phyloP scores from a whole-genome alignment of 2,329 filamentous ascomycete species.

The Xylogone sp. region DNA sequence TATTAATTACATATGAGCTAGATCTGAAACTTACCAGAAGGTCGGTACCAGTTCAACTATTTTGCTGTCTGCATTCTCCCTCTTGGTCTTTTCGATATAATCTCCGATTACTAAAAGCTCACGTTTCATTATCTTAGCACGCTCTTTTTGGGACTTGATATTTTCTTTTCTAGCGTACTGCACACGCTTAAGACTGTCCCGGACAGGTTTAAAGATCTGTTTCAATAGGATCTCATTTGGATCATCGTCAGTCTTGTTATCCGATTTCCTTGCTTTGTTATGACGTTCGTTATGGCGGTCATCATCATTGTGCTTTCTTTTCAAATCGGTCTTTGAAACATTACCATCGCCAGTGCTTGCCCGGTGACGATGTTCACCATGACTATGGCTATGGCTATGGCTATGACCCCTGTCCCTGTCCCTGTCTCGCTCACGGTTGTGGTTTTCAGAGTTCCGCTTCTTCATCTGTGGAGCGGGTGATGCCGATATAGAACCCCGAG shows the following conservation, averaged over 20 bases:
- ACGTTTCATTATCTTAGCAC: conserved; percentile 57
- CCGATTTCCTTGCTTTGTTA: conserved; percentile 44
- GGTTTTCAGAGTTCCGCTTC: conserved; percentile 36
- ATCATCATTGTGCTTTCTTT: conserved; percentile 56
- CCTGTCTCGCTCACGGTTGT: conserved; percentile 44
- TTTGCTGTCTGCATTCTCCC: conserved; percentile 20
- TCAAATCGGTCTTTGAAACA: conserved; percentile 40
- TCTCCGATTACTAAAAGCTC: conserved; percentile 60
- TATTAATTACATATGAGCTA: background rate
- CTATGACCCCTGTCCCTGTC: conserved; percentile 48
- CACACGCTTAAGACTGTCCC: conserved; percentile 55
- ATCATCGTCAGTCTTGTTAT: conserved; percentile 10
- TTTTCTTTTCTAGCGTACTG: conserved; percentile 58
- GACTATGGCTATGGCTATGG: conserved; percentile 37
- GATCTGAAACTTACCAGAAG: conserved; percentile 25
- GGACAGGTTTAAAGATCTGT: conserved; percentile 52
- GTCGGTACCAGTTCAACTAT: conserved; percentile 14
- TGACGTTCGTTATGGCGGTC: conserved; percentile 45
- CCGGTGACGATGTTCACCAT: conserved; percentile 38
- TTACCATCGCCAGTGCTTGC: conserved; percentile 15
- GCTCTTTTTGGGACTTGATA: conserved; percentile 58
- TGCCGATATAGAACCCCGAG: conserved; percentile 59
- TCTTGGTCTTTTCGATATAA: conserved; percentile 46
- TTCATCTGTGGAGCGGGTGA: conserved; percentile 61
- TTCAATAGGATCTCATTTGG: conserved; percentile 32